phyloP scores from a whole-genome alignment of 352 stramenopile genomes.

The Phytophthora megakarya region DNA sequence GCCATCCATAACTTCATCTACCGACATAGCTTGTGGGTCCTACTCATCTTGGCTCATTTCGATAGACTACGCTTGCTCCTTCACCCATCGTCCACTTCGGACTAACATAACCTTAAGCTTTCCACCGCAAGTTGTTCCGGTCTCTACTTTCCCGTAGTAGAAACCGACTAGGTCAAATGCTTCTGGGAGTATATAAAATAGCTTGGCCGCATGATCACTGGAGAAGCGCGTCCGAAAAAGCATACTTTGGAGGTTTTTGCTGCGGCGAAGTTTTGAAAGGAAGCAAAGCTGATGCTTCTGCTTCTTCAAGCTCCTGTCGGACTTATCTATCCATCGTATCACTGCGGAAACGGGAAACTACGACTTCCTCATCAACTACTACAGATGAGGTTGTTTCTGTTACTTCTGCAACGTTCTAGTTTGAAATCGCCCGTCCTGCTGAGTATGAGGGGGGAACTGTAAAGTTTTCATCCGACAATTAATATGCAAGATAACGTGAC shows the following conservation, averaged over 20 bases:
- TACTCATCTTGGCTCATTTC: neutral
- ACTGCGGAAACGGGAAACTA: constrained; percentile 4
- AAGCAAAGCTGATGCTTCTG: neutral
- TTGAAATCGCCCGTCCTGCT: too few relatives aligned
- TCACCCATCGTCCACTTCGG: neutral
- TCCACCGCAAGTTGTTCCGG: neutral
- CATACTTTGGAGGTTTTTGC: neutral
- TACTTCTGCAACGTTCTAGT: constrained; percentile 7
- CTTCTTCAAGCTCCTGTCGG: too few relatives aligned
- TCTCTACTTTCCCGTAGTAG: constrained; percentile 8
- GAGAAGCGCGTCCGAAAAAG: neutral
- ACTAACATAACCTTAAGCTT: constrained; percentile 6
- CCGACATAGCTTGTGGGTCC: neutral
- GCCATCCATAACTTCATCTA: constrained; percentile 4
- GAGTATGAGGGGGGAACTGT: too few relatives aligned
- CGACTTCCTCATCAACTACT: neutral
- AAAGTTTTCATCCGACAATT: too few relatives aligned
- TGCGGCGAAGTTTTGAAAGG: neutral
- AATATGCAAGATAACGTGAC: too few relatives aligned
- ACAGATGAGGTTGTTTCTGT: too few relatives aligned
- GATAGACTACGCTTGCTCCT: too few relatives aligned
- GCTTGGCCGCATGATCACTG: neutral
- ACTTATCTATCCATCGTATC: neutral
- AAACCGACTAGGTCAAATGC: constrained; percentile 10
- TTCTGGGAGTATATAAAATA: constrained; percentile 9